Conservation (phyloP, 1,284 basidiomycete genomes). For the Volvariella surrecta region DNA sequence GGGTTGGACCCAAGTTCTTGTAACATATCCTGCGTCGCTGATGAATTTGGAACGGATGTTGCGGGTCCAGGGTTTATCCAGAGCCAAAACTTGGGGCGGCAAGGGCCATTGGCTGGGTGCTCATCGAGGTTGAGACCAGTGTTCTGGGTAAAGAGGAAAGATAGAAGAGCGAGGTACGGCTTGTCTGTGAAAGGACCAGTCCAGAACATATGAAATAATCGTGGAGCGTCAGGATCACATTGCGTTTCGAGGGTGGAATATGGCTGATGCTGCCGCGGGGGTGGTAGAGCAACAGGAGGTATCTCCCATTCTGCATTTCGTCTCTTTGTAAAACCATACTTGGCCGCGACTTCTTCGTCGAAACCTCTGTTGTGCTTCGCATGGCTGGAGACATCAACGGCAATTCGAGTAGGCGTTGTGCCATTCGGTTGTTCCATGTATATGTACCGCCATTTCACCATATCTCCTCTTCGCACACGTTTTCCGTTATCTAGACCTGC, state of each 20-base stretch:
- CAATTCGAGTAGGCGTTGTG: constrained; percentile 3
- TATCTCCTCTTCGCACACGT: constrained; percentile 47
- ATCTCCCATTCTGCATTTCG: constrained; percentile 33
- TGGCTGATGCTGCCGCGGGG: constrained; percentile 36
- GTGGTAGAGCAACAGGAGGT: constrained; percentile 30
- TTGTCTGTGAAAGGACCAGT: constrained; percentile 80
- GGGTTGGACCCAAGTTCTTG: constrained; percentile 64
- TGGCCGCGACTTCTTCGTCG: constrained; percentile 20
- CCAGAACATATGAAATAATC: constrained; percentile 84
- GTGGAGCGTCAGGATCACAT: constrained; percentile 65
- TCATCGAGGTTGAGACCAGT: constrained; percentile 53
- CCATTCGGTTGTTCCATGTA: constrained; percentile 46
- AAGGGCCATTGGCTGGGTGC: constrained; percentile 31
- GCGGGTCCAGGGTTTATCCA: constrained; percentile 82
- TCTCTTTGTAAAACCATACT: constrained; percentile 29
- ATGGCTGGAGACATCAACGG: constrained; percentile 8
- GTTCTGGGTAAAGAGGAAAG: constrained; percentile 78
- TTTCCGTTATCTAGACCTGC: constrained; percentile 65
- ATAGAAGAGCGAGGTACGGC: constrained; percentile 71
- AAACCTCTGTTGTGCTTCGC: neutral
- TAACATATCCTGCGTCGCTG: constrained; percentile 63
- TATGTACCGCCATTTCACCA: constrained; percentile 63
- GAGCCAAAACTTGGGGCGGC: constrained; percentile 76
- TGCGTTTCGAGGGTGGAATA: constrained; percentile 45
- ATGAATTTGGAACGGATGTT: constrained; percentile 63